Percentiles rank a stretch among this genome's conserved stretches.
These are phyloP conservation scores for Dendrocalamus latiflorus DNA, from an alignment of 202 grass and related monocot species.

Conservation along the genomic window DNA sequence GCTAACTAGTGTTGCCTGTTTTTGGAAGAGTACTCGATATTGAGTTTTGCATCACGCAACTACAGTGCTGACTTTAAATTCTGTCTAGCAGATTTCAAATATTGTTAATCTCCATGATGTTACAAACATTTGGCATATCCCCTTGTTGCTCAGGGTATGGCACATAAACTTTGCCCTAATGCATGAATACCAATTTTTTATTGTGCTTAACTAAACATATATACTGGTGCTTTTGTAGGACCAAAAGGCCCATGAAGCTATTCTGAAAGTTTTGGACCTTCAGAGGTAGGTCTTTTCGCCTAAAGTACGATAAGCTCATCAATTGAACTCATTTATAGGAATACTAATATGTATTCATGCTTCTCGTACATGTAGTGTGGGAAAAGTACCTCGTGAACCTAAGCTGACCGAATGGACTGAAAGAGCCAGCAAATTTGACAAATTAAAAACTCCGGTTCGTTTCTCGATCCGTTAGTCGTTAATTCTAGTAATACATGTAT, in stretches of 20 bases:
- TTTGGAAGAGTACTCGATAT: neutral
- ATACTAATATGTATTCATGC: conserved; percentile 12
- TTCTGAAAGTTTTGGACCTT: conserved; percentile 76
- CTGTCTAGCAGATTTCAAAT: conserved; percentile 55
- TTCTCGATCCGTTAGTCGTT: neutral
- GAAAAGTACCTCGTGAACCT: conserved; percentile 42
- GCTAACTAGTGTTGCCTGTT: conserved; percentile 32
- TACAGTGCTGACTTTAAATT: conserved; percentile 18
- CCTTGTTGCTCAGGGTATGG: conserved; percentile 84
- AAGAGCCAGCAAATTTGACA: conserved; percentile 62
- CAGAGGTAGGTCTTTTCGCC: conserved; percentile 45
- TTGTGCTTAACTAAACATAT: conserved; percentile 18
- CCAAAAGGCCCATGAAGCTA: conserved; percentile 91
- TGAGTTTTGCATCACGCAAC: neutral
- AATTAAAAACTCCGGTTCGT: conserved; percentile 53
- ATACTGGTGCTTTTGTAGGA: conserved; percentile 40
- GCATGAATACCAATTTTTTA: neutral
- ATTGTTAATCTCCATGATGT: conserved; percentile 90
- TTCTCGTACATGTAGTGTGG: conserved; percentile 42
- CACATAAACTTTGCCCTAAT: conserved; percentile 2
- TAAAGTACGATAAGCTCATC: conserved; percentile 6
- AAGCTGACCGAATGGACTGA: conserved; percentile 73
- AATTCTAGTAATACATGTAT: neutral
- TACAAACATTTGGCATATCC: conserved; percentile 96
- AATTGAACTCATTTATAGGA: neutral